Evolutionary conservation across 2,329 filamentous ascomycete genomes (phyloP), one percentile per base, ranked within the genome.

Genomic region (Byssochlamys sp.): DNA sequence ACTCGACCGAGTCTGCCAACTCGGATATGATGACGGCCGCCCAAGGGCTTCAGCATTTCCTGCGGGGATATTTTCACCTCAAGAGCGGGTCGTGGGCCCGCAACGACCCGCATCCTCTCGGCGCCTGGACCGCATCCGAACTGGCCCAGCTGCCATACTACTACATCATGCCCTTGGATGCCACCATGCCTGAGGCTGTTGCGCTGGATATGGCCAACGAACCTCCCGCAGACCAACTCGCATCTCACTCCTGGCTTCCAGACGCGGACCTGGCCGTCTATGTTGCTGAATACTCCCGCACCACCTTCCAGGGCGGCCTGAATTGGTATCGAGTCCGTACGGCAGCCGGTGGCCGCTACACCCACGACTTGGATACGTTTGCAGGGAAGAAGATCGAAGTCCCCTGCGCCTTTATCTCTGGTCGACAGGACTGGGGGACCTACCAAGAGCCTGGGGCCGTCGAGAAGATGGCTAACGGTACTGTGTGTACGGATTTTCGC

Each of bases 261-360:
- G 77, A 80, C n/a, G 71, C 76, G 0, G 85, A 85, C 1, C 71
- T 89, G 0, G 72, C 68, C 0, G 78, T 87, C 0, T 89, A 88
- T 64, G 80, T 79, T 1, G 66, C 74, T 5, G 85, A 88, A 63
- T 88, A 81, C 76, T 67, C 64, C 1, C 78, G 85, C 2, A 87
- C 79, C 0, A 83, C 83, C 0, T 89, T 88, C 65, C 83, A 86
- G 61, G 84, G 82, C 0, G 84, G 80, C 0, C 64, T 89, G 65
- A 87, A 87, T 62, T 88, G 84, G 83, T 89, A 88, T 66, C 78
- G 84, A 1, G 79, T 82, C 7, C 75, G 79, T 53, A 86, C 83
- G 0, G 75, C 79, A 45, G 74, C 80, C 10, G 72, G 69, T 1
- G 66, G 71, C 2, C 70, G 70, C 33, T 70, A 72, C 57, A 71